Evolutionary conservation across 371 early-diverging fungal species (phyloP).

Genomic region (Haplosporangium sp.): DNA sequence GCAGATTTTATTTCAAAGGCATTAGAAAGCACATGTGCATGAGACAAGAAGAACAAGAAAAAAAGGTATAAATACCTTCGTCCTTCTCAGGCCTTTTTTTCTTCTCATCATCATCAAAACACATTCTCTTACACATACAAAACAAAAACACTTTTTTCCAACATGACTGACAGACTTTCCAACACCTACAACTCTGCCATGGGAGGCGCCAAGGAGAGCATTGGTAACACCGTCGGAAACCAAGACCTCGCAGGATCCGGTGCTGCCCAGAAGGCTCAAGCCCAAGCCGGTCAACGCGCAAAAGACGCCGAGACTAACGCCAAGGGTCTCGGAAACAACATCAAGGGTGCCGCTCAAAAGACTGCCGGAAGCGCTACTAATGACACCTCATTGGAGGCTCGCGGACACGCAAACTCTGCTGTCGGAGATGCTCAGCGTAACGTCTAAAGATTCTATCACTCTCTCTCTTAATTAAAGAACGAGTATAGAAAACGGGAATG

Average conservation of each 20-base stretch:
- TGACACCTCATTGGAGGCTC: slow-evolving; percentile 24
- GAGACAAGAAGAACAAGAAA: too few species aligned
- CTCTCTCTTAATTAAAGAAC: too few species aligned
- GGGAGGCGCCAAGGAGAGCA: slow-evolving; percentile 32
- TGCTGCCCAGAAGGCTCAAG: slow-evolving; percentile 31
- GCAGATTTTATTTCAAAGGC: too few species aligned
- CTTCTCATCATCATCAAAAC: neutral
- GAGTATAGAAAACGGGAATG: too few species aligned
- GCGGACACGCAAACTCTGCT: slow-evolving; percentile 43
- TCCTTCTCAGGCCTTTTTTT: neutral
- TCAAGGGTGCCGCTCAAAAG: slow-evolving; percentile 34
- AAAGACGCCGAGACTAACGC: slow-evolving; percentile 32
- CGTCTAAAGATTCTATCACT: slow-evolving; percentile 12
- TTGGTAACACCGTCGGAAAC: slow-evolving; percentile 15
- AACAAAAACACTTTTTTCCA: slow-evolving; percentile 16
- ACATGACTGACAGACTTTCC: slow-evolving; percentile 39
- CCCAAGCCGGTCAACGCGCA: slow-evolving; percentile 18
- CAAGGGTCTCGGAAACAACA: slow-evolving; percentile 35
- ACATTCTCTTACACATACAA: slow-evolving; percentile 8
- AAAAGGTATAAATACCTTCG: slow-evolving; percentile 10
- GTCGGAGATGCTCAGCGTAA: slow-evolving; percentile 38
- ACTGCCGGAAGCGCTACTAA: slow-evolving; percentile 21
- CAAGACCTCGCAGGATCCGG: slow-evolving; percentile 23
- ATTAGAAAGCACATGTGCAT: too few species aligned
- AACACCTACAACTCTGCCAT: slow-evolving; percentile 46